Base-by-base conservation (phyloP, 2,329 filamentous ascomycete genomes). In the Amauroascus niger region DNA sequence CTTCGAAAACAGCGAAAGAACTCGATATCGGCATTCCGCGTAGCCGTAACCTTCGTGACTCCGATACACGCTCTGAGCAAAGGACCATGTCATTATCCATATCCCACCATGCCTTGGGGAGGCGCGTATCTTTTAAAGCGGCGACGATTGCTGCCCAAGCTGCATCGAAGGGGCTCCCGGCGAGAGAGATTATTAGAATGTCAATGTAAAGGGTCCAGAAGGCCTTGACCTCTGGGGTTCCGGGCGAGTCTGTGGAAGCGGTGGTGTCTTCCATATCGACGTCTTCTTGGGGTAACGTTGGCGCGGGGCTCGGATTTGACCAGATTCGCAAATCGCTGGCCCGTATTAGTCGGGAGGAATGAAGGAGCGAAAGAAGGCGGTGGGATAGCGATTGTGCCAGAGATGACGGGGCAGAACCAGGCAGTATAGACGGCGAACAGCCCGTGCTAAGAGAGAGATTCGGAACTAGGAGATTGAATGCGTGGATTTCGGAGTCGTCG, bases 141-240 rank as follows among this genome's bases (percentile, higher is more conserved):
- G 90, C 87, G 20, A 95, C 69, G 0, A 94, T 78, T 11, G 88
- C 83, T 0, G 85, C 79, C 90, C 91, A 97, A 0, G 88, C 88
- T 0, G 88, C 87, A 64, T 98, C 91, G 60, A 97, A 90, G 1
- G 88, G 81, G 63, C 93, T 95, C 5, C 91, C 91, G 59, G 95
- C 90, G 48, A 95, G 82, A 0, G 88, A 94, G 60, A 98, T 84
- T 71, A 95, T 93, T 65, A 96, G 80, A n/a, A 96, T 77, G 65
- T 97, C 91, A 60, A 98, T 87, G 69, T 95, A 96, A 18, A 98
- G 80, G 8, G 87, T 84, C 93, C 91, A 98, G 69, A 94, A 97
- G 0, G 86, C 93, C 66, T 87, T 91, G 9, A 91, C 70, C 58
- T 82, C 76, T 6, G 67, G 67, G 13, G 69, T 63, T 1, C 59